A percentile compares a stretch with the other conserved stretches of the same genome.
These are phyloP conservation scores for Neurospora terricola DNA, from an alignment of 495 filamentous ascomycete species.

Conservation along the genomic window DNA sequence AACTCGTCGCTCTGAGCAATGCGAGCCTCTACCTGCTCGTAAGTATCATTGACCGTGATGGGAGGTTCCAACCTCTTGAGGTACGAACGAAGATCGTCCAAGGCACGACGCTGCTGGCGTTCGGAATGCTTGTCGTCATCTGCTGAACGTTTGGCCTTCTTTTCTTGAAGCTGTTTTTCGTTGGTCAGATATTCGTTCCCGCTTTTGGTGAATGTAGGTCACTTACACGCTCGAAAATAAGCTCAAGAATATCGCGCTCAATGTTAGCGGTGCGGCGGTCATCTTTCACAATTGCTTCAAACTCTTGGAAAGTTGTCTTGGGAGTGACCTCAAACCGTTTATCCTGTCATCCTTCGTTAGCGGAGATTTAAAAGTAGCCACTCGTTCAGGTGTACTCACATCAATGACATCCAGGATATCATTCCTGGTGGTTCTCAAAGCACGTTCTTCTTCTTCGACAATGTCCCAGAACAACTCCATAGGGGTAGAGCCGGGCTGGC, in stretches of 20 bases:
- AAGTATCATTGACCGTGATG: conserved; percentile 64
- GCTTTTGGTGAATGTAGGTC: neutral
- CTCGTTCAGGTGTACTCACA: conserved; percentile 41
- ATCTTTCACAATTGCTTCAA: conserved; percentile 61
- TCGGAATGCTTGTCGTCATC: conserved; percentile 85
- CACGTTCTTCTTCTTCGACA: conserved; percentile 85
- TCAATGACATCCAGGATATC: conserved; percentile 85
- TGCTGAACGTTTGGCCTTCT: conserved; percentile 46
- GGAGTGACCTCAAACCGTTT: conserved; percentile 81
- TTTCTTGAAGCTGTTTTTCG: conserved; percentile 56
- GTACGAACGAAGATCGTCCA: conserved; percentile 74
- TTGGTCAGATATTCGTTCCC: conserved; percentile 10
- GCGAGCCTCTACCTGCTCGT: conserved; percentile 70
- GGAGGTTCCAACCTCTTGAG: conserved; percentile 92
- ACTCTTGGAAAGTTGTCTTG: conserved; percentile 81
- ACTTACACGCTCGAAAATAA: conserved; percentile 68
- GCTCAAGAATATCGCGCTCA: conserved; percentile 58
- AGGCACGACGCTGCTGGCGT: conserved; percentile 71
- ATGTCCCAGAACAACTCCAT: conserved; percentile 96
- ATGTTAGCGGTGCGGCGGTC: conserved; percentile 81
- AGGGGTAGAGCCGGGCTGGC: conserved; percentile 80
- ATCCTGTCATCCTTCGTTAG: conserved; percentile 45
- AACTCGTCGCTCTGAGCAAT: conserved; percentile 77
- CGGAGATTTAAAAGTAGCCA: neutral
- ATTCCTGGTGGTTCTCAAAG: conserved; percentile 69